Base-by-base conservation (phyloP, 768 basidiomycete genomes). In the Naganishia randhawae region DNA sequence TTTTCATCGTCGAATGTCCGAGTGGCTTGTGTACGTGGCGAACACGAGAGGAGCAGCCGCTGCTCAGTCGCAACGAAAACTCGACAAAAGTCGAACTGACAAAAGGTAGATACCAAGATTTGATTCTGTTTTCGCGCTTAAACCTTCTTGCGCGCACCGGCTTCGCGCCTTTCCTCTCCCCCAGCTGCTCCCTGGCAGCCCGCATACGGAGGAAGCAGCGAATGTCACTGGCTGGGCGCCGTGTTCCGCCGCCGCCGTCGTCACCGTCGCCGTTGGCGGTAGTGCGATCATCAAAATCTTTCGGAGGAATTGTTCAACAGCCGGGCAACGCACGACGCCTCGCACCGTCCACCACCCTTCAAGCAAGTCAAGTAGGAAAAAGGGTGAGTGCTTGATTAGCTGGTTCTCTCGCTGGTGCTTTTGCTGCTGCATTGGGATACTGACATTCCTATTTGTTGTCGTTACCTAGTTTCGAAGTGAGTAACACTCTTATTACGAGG, bases 351-450 rank as follows among this genome's bases (percentile, higher is more conserved):
- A 61, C 57, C 45, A 17, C 19, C 57, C 57, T 61, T 61, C 57
- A 61, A 61, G 57, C 57, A 61, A n/a, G 57, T 61, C 57, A 61
- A 61, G 57, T 61, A 61, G 57, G 57, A 61, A 39, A 32, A 61
- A 61, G 57, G 57, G 57, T 61, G 57, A 61, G 57, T 61, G 11
- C 25, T 4, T 9, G 57, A 27, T 61, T 41, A 9, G 17, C 29
- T 11, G 4, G 35, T 61, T 61, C 57, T 25, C 25, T 61, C 7
- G 57, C 57, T 61, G 2, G 57, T 61, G n/a, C 27, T 61, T 57
- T 61, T 61, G 11, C 35, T 61, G 22, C 25, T 31, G 22, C 5
- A 22, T 3, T 3, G 22, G 35, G 17, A 39, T 39, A 39, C 57
- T 61, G 39, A 61, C 29, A 33, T 61, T 25, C 11, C n/a, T 5